Conservation (phyloP, 306 rosid species). For the Begonia fuchsioides region DNA sequence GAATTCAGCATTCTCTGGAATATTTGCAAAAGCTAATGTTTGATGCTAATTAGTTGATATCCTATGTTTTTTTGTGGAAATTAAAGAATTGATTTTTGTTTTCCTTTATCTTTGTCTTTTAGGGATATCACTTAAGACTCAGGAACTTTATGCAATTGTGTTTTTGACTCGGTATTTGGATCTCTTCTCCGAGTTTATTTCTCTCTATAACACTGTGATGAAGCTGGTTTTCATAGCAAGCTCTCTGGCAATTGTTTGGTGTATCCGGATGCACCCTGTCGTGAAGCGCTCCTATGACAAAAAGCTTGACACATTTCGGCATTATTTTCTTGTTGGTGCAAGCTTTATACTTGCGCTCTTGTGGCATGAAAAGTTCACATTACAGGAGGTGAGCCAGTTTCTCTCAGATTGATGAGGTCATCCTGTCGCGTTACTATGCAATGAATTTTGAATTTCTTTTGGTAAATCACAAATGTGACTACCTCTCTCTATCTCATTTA, state of each 20-base stretch:
- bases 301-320: slow-evolving; percentile 70
- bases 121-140: slow-evolving; percentile 93
- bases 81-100: background rate
- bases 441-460: too few relatives aligned
- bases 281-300: slow-evolving; percentile 62
- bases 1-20: too few relatives aligned
- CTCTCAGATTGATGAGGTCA: too few relatives aligned
- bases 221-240: slow-evolving; percentile 68
- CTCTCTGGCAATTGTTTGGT: slow-evolving; percentile 67
- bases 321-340: slow-evolving; percentile 42
- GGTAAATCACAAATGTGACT: too few relatives aligned
- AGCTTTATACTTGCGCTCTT: slow-evolving; percentile 52
- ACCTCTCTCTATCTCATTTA: too few relatives aligned
- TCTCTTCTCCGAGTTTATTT: slow-evolving; percentile 66
- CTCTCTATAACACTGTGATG: slow-evolving; percentile 73
- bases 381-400: slow-evolving; percentile 52
- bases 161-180: slow-evolving; percentile 80
- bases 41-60: too few relatives aligned
- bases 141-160: slow-evolving; percentile 72
- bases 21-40: too few relatives aligned
- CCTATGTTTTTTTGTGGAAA: too few relatives aligned
- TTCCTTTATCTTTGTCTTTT: background rate
- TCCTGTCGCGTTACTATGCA: too few relatives aligned
- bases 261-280: slow-evolving; percentile 50
- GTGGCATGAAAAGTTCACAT: slow-evolving; percentile 55